Evolutionary conservation across 1,284 basidiomycete species (phyloP).

Genomic region (Earliella scabrosa): DNA sequence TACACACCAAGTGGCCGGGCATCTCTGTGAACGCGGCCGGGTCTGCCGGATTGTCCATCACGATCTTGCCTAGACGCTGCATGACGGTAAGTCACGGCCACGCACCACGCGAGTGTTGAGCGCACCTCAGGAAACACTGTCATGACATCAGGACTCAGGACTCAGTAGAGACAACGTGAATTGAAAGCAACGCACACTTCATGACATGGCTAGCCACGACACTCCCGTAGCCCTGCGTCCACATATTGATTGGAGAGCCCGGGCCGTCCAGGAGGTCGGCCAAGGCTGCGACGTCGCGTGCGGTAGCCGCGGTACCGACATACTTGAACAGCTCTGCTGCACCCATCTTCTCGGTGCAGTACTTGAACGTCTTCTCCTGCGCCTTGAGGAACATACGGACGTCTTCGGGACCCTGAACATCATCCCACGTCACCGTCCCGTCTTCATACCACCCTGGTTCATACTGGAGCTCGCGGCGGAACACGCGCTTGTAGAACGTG

Average conservation of each 20-base stretch:
- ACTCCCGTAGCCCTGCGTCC: constrained; percentile 2
- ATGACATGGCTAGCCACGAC: constrained; percentile 9
- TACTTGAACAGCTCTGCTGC: constrained; percentile 3
- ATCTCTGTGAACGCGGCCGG: background rate
- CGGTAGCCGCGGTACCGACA: constrained; percentile 10
- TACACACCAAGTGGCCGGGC: background rate
- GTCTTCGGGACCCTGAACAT: background rate
- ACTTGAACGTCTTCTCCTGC: background rate
- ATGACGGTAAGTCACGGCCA: background rate
- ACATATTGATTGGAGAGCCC: constrained; percentile 5
- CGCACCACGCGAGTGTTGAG: background rate
- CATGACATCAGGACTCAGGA: background rate
- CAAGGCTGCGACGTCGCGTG: constrained; percentile 10
- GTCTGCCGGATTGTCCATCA: background rate
- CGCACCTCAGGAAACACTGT: constrained; percentile 7
- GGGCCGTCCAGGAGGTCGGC: constrained; percentile 8
- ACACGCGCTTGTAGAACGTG: too few relatives aligned
- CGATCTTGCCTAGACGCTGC: background rate
- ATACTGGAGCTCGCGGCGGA: too few relatives aligned
- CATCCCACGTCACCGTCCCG: background rate
- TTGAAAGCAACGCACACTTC: constrained; percentile 1
- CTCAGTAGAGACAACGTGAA: background rate
- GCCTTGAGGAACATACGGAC: background rate
- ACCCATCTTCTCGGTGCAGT: background rate
- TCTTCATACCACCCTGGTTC: background rate